Base-by-base conservation (phyloP, 495 filamentous ascomycete species). In the Chlorociboria aeruginascens region DNA sequence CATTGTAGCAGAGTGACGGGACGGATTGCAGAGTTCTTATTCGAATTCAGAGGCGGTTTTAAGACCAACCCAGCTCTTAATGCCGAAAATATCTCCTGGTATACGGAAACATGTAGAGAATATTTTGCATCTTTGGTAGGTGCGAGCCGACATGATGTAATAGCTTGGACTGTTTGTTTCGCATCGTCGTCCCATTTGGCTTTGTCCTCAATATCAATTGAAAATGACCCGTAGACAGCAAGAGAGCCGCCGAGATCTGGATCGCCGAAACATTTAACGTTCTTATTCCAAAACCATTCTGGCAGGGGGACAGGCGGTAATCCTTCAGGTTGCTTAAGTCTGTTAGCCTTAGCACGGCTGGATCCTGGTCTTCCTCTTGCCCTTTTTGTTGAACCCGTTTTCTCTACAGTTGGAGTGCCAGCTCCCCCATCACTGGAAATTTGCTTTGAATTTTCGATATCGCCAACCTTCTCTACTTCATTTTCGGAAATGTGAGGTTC, bases 1-100 rank as follows among this genome's bases (percentile, higher is more conserved):
- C 78, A 81, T 35, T 81, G 76, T n/a, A 89, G 65, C 10, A 78
- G 64, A 11, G 39, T 56, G 14, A 55, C 38, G 3, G 55, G 55
- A n/a, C 55, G 47, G 7, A 28, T 30, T 34, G 52, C 29, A 32
- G 45, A 2, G 14, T 45, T 41, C 11, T 8, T 30, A 4, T 46
- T 36, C 8, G 43, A 20, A 37, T 43, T 50, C 28, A 34, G 41
- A n/a, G 58, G 58, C 3, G 58, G 55, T 1, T 41, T 34, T 28
- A 58, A 31, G 39, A 30, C 33, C 14, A 61, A 32, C 1, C 48
- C 55, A 33, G 49, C 50, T 41, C 48, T 36, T 7, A 56, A 3
- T 6, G 55, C 39, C 2, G 50, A 43, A 0, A 56, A 25, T 13
- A 61, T 57, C 37, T 59, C 56, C 25, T 34, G 16, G 42, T 55